A percentile compares a stretch with the other conserved stretches of the same genome.
Conservation (phyloP, 192 early-diverging fungal genomes). For the Podochytrium sp. region DNA sequence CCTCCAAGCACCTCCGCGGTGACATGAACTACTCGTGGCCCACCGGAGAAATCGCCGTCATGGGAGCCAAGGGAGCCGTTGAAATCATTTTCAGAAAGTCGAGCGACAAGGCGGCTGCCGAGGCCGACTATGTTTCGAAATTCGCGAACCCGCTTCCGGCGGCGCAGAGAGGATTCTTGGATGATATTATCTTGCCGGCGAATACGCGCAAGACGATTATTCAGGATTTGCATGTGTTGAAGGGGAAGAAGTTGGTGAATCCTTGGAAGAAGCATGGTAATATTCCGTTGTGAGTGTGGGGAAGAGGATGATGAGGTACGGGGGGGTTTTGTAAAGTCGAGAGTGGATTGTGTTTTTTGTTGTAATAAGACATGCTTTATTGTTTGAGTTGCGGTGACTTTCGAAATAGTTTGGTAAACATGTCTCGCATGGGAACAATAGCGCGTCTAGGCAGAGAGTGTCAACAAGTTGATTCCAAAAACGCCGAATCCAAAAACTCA, state of each 20-base stretch:
- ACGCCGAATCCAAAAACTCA: not conserved
- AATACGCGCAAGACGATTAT: slow-evolving; percentile 81
- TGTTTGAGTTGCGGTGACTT: not conserved
- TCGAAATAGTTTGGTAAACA: not conserved
- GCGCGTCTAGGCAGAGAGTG: not conserved
- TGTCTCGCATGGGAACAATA: not conserved
- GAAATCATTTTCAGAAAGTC: slow-evolving; percentile 88
- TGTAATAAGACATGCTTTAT: not conserved
- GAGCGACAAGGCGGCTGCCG: slow-evolving; percentile 66
- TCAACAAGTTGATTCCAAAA: not conserved
- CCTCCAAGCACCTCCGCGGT: slow-evolving; percentile 92
- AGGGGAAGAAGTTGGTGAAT: slow-evolving; percentile 73
- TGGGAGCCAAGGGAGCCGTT: slow-evolving; percentile 97
- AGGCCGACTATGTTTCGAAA: slow-evolving; percentile 85
- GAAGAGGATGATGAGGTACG: too few species aligned
- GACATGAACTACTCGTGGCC: slow-evolving; percentile 94
- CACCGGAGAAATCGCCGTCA: slow-evolving; percentile 97
- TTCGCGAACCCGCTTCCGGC: slow-evolving; percentile 96
- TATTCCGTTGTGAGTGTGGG: too few species aligned
- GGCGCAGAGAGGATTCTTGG: slow-evolving; percentile 77
- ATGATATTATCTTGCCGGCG: slow-evolving; percentile 63
- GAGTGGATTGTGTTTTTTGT: not conserved
- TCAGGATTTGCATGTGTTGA: slow-evolving; percentile 83
- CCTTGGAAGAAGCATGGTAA: slow-evolving; percentile 96
- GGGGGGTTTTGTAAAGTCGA: slow-evolving; percentile 59